phyloP scores from a whole-genome alignment of 1,284 basidiomycete species.

The Irpex rosettiformis region DNA sequence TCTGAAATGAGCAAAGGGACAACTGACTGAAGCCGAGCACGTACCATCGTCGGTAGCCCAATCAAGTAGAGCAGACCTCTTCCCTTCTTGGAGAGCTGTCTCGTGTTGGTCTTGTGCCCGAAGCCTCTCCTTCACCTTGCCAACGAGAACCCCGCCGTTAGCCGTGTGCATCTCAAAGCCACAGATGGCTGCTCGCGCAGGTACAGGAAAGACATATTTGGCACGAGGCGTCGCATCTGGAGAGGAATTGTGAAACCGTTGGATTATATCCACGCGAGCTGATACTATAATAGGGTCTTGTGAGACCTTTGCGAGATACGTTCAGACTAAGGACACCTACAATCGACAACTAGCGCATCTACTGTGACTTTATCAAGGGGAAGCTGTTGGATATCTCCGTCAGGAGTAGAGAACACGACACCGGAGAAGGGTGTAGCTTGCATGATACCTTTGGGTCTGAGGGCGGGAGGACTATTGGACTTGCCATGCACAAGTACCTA shows the following conservation, averaged over 20 bases:
- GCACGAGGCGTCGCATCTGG: conserved; percentile 36
- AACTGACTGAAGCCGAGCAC: conserved; percentile 19
- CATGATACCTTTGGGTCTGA: not conserved
- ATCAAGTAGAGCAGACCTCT: conserved; percentile 43
- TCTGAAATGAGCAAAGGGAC: not conserved
- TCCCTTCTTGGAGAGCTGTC: conserved; percentile 38
- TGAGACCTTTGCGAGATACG: no score
- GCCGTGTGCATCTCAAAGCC: conserved; percentile 42
- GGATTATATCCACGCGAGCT: conserved; percentile 45
- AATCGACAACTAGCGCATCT: conserved; percentile 42
- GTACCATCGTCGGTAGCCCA: conserved; percentile 49
- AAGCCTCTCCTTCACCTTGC: conserved; percentile 46
- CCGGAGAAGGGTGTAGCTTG: not conserved
- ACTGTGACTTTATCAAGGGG: conserved; percentile 40
- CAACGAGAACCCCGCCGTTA: conserved; percentile 40
- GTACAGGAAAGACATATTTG: conserved; percentile 59
- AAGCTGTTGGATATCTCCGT: conserved; percentile 27
- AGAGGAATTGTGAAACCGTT: conserved; percentile 42
- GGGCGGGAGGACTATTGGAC: not conserved
- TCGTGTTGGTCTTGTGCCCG: conserved; percentile 41
- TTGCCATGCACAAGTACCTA: not conserved
- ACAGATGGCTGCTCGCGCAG: conserved; percentile 48
- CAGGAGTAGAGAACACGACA: conserved; percentile 3
- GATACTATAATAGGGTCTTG: conserved; percentile 47
- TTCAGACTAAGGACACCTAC: no score